Conservation (phyloP, 1,284 basidiomycete genomes). For the Ustilago tritici region DNA sequence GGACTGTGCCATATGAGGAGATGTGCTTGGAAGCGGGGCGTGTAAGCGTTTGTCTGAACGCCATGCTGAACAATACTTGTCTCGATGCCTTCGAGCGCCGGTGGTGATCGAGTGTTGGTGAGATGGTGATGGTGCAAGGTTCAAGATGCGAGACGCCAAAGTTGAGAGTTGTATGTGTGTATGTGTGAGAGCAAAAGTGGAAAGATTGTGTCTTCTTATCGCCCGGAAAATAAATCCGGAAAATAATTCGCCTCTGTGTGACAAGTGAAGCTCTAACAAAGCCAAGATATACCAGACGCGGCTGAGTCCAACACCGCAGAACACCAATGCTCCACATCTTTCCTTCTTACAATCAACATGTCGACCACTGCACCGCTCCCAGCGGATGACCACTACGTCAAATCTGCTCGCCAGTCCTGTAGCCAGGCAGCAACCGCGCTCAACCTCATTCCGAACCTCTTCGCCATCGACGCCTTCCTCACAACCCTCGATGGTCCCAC, state of each 20-base stretch:
- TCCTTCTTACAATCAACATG: background rate
- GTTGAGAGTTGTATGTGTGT: background rate
- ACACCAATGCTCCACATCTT: too few species aligned
- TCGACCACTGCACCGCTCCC: conserved; percentile 20
- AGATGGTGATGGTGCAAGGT: background rate
- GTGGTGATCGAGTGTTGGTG: background rate
- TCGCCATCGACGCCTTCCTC: conserved; percentile 52
- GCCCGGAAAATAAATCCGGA: conserved; percentile 7
- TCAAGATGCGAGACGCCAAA: background rate
- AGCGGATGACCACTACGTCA: conserved; percentile 19
- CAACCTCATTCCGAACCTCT: conserved; percentile 22
- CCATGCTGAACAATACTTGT: conserved; percentile 11
- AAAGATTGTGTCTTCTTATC: conserved; percentile 6
- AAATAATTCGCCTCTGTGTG: background rate
- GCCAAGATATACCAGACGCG: background rate
- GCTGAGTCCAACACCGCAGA: conserved; percentile 1
- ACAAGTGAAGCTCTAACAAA: too few species aligned
- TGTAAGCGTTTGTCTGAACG: conserved; percentile 16
- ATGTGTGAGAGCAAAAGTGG: background rate
- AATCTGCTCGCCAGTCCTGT: conserved; percentile 31
- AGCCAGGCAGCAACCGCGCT: background rate
- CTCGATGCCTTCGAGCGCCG: background rate
- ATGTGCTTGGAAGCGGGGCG: conserved; percentile 28
- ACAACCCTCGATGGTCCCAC: conserved; percentile 13
- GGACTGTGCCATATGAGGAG: conserved; percentile 26